Base-by-base conservation (phyloP, 257 asterid species). In the Coffea eugenioides region DNA sequence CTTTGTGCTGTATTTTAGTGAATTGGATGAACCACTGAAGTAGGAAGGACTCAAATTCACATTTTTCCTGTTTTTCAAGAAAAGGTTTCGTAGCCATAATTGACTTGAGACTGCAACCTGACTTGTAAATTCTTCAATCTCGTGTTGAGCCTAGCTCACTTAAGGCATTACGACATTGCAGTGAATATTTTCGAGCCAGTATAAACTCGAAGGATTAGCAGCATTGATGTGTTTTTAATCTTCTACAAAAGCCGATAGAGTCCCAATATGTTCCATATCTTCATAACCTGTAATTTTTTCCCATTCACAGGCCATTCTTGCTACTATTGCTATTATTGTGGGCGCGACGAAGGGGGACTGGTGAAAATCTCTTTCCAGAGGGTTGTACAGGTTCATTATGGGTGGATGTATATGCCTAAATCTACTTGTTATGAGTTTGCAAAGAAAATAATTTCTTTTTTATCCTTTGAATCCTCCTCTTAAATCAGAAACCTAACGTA, bases 261-360 rank as follows among this genome's bases (percentile, higher is more conserved):
- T 6, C 39, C 31, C 23, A 23, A 8, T 2, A 14, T 6, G 49
- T 14, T 36, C n/a, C 57, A 23, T 45, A 25, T 21, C 18, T 31
- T 14, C 20, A 15, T 39, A 64, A n/a, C 66, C 61, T 61, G 7
- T 52, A 14, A 69, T 34, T 48, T 43, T 62, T 27, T 64, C 41
- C 23, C 78, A 36, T 77, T 73, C 62, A 68, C 86, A 95, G 98
- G 99, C 98, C 75, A 87, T 90, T 84, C 84, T 95, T 70, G 91
- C 92, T 48, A 71, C 94, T 5, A 68, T 95, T 69, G 97, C 92
- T 5, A 6, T 85, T 54, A 4, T 93, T 86, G 84, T 93, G 34
- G 98, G 99, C 73, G 82, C 90, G 82, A 90, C 90, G 45, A 75
- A 78, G 71, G 67, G 77, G 66, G 88, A 85, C 85, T 92, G 86